These are phyloP conservation scores for Verticillium isaacii DNA, from an alignment of 2,329 filamentous ascomycete species.

Conservation along the genomic window DNA sequence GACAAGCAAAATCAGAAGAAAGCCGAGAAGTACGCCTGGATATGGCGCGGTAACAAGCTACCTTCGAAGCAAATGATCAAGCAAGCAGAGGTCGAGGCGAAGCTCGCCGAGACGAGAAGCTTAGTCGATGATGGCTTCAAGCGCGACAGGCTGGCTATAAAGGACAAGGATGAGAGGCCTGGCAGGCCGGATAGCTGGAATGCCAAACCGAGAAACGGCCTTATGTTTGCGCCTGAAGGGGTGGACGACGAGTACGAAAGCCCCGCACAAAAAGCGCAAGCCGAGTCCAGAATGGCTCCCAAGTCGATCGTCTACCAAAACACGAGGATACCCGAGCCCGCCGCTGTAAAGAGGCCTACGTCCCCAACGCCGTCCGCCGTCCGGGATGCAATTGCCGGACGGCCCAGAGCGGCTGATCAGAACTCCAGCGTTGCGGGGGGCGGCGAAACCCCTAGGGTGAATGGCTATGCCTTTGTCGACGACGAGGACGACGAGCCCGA, in stretches of 20 bases:
- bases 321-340: conserved; percentile 64
- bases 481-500: conserved; percentile 57
- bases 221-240: conserved; percentile 80
- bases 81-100: conserved; percentile 57
- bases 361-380: conserved; percentile 84
- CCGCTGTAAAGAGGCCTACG: conserved; percentile 45
- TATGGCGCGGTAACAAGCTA: conserved; percentile 86
- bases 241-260: conserved; percentile 58
- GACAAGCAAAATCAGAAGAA: conserved; percentile 86
- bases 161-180: conserved; percentile 64
- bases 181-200: conserved; percentile 77
- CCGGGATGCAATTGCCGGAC: conserved; percentile 76
- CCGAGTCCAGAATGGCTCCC: conserved; percentile 66
- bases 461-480: conserved; percentile 92
- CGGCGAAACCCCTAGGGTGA: conserved; percentile 81
- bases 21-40: conserved; percentile 81
- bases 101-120: conserved; percentile 38
- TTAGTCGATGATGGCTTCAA: conserved; percentile 52
- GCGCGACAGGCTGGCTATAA: conserved; percentile 57
- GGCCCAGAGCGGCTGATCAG: conserved; percentile 55
- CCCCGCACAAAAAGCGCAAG: conserved; percentile 62
- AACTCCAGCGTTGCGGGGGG: conserved; percentile 54
- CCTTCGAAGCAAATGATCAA: conserved; percentile 72
- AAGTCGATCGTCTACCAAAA: conserved; percentile 78
- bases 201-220: conserved; percentile 66